phyloP scores from a whole-genome alignment of 441 rosid species.

The Pelargonium cotyledonis region DNA sequence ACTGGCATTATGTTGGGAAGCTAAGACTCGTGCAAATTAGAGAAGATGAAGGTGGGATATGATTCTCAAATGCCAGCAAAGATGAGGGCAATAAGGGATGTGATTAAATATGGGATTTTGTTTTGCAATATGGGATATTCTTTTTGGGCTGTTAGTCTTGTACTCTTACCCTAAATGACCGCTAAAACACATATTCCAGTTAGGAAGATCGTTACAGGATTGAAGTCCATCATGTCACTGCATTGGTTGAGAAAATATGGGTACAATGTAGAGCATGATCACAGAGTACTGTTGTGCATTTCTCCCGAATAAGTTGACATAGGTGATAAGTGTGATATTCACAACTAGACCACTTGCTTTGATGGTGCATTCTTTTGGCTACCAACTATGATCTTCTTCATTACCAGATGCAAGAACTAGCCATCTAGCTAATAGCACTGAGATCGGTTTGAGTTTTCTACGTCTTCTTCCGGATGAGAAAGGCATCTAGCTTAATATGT shows the following conservation, averaged over 20 bases:
- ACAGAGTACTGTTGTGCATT: background rate
- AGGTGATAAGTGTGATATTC: background rate
- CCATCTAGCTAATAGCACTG: background rate
- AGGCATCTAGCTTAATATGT: background rate
- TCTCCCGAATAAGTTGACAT: background rate
- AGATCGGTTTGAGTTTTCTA: background rate
- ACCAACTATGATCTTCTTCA: background rate
- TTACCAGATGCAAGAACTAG: background rate
- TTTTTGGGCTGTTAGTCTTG: background rate
- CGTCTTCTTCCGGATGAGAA: background rate
- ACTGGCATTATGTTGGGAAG: background rate
- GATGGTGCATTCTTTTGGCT: background rate
- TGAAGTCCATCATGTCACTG: constrained; percentile 2
- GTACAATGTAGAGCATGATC: background rate
- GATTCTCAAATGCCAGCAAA: background rate
- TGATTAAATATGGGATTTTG: background rate
- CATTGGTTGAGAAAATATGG: background rate
- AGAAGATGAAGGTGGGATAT: background rate
- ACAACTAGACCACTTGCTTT: background rate
- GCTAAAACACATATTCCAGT: background rate
- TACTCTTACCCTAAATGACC: background rate
- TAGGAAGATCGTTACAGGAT: background rate
- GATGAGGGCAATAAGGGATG: background rate
- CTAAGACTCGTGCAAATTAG: background rate
- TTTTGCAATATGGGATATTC: background rate